These are phyloP conservation scores for Spergularia marina DNA, from an alignment of 148 eudicot species.

Conservation along the genomic window DNA sequence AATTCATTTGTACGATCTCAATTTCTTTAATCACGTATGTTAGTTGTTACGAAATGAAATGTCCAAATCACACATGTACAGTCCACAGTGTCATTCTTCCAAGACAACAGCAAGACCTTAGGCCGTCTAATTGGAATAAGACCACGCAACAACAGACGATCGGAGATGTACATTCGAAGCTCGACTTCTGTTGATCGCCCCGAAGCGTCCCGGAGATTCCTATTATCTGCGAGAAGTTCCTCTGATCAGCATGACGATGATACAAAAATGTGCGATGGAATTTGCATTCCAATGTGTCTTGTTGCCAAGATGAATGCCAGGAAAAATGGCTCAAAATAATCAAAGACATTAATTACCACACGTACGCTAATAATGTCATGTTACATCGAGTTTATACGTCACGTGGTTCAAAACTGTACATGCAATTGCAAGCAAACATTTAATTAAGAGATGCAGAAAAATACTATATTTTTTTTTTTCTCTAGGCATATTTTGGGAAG, in stretches of 20 bases:
- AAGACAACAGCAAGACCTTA: constrained; percentile 51
- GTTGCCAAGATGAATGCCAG: constrained; percentile 8
- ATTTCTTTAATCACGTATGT: no score
- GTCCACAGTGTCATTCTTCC: constrained; percentile 67
- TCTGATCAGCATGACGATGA: constrained; percentile 11
- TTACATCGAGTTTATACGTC: background rate
- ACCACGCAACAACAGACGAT: constrained; percentile 33
- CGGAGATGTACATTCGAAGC: constrained; percentile 22
- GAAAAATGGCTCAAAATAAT: background rate
- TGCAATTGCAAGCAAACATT: constrained; percentile 10
- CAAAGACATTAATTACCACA: background rate
- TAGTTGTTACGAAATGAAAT: no score
- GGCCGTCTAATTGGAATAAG: constrained; percentile 54
- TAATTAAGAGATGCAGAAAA: background rate
- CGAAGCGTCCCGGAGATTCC: constrained; percentile 1
- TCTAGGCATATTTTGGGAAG: no score
- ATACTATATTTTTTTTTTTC: no score
- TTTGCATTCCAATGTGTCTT: constrained; percentile 48
- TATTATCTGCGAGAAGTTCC: background rate
- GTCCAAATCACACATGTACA: constrained; percentile 3
- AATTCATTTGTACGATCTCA: background rate
- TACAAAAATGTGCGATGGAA: constrained; percentile 27
- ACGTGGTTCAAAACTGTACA: constrained; percentile 8
- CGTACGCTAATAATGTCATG: background rate
- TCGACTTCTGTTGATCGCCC: background rate